Evolutionary conservation across 805 yeast genomes (phyloP).

Genomic region (Metschnikowia arizonensis): DNA sequence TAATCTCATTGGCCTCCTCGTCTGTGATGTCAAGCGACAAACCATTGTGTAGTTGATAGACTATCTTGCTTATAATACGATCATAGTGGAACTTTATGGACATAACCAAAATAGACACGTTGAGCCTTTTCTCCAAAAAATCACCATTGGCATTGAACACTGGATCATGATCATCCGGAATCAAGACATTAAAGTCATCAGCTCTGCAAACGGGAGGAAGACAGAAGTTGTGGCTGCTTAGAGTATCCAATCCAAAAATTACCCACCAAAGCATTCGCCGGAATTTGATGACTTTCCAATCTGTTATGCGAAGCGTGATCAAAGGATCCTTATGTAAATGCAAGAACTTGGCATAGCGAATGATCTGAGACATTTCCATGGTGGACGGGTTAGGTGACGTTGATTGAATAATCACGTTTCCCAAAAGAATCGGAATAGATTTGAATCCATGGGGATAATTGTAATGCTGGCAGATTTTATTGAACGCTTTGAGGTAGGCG

Average conservation of each 20-base stretch:
- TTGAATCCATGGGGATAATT: conserved; percentile 48
- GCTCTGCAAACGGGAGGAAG: conserved; percentile 50
- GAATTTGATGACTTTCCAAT: conserved; percentile 46
- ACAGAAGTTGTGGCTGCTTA: conserved; percentile 53
- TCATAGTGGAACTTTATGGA: conserved; percentile 53
- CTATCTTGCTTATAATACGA: conserved; percentile 50
- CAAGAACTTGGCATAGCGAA: conserved; percentile 52
- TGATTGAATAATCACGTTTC: conserved; percentile 48
- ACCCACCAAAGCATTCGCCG: conserved; percentile 67
- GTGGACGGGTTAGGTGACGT: conserved; percentile 54
- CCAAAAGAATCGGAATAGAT: conserved; percentile 40
- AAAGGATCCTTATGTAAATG: conserved; percentile 60
- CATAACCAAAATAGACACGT: conserved; percentile 45
- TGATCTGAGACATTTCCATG: conserved; percentile 52
- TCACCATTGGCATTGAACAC: conserved; percentile 25
- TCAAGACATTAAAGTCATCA: conserved; percentile 53
- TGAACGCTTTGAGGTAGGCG: conserved; percentile 46
- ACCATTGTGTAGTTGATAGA: conserved; percentile 48
- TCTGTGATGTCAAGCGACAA: conserved; percentile 39
- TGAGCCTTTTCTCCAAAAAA: conserved; percentile 33
- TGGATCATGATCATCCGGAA: conserved; percentile 48
- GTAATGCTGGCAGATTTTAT: conserved; percentile 46
- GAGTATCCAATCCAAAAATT: conserved; percentile 54
- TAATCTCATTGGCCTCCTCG: conserved; percentile 42
- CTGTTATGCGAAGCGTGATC: conserved; percentile 46